Evolutionary conservation across 805 yeast genomes (phyloP).

Genomic region (Ogataea minuta): DNA sequence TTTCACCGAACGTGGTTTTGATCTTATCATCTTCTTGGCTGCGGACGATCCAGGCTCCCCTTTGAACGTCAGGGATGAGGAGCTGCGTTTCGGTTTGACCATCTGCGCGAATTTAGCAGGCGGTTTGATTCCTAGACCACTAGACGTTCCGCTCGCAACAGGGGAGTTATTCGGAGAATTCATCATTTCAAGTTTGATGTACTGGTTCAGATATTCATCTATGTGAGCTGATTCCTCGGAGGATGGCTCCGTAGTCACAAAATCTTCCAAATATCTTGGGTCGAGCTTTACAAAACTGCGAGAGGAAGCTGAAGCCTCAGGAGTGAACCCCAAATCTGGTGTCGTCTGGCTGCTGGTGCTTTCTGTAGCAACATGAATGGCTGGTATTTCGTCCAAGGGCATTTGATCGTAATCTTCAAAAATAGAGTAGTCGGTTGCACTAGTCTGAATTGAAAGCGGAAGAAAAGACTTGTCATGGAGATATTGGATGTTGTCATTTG

Average conservation of each 20-base stretch:
- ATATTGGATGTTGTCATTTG: slow-evolving; percentile 13
- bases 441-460: slow-evolving; percentile 6
- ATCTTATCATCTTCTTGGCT: slow-evolving; percentile 3
- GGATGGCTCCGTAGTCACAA: slow-evolving; percentile 6
- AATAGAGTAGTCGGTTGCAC: slow-evolving; percentile 11
- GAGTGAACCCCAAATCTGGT: slow-evolving; percentile 12
- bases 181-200: slow-evolving; percentile 23
- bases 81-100: slow-evolving; percentile 8
- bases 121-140: slow-evolving; percentile 6
- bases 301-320: slow-evolving; percentile 9
- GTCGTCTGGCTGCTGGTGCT: slow-evolving; percentile 7
- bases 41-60: slow-evolving; percentile 4
- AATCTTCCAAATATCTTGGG: slow-evolving; percentile 12
- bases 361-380: slow-evolving; percentile 2
- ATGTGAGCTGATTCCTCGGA: slow-evolving; percentile 8
- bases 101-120: not conserved
- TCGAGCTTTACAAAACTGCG: slow-evolving; percentile 5
- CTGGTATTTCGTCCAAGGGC: slow-evolving; percentile 1
- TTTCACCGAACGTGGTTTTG: slow-evolving; percentile 1
- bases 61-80: slow-evolving; percentile 11
- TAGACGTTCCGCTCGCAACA: not conserved
- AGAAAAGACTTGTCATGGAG: slow-evolving; percentile 8
- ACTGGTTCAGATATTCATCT: slow-evolving; percentile 23
- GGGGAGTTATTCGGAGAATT: slow-evolving; percentile 1
- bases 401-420: slow-evolving; percentile 12